These are phyloP conservation scores for Termitomyces sp. DNA, from an alignment of 768 basidiomycete species.

Conservation along the genomic window DNA sequence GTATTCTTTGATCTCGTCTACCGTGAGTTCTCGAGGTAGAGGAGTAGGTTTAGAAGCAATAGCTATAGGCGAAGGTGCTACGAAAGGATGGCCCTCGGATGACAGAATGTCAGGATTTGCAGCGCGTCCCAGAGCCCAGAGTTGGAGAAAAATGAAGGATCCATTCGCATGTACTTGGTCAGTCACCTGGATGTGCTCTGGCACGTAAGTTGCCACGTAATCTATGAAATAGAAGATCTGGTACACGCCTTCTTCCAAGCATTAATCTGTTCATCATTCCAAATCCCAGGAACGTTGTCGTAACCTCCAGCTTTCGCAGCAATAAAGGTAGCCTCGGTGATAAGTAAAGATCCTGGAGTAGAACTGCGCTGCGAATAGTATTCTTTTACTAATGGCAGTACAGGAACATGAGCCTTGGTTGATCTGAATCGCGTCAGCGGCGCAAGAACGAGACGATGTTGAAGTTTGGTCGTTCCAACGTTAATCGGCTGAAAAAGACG, in stretches of 20 bases:
- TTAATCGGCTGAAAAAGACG: slow-evolving; percentile 34
- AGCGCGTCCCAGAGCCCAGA: slow-evolving; percentile 44
- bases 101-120: slow-evolving; percentile 27
- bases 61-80: slow-evolving; percentile 7
- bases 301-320: slow-evolving; percentile 43
- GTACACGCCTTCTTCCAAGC: slow-evolving; percentile 48
- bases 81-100: slow-evolving; percentile 20
- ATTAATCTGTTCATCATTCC: slow-evolving; percentile 50
- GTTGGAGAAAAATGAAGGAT: slow-evolving; percentile 38
- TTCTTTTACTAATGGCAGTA: slow-evolving; percentile 22
- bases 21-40: slow-evolving; percentile 38
- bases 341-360: slow-evolving; percentile 33
- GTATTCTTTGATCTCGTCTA: slow-evolving; percentile 44
- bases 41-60: slow-evolving; percentile 26
- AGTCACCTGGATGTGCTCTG: slow-evolving; percentile 32
- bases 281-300: slow-evolving; percentile 55
- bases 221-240: background rate
- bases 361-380: slow-evolving; percentile 32
- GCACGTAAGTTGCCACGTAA: background rate
- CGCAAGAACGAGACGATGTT: slow-evolving; percentile 43
- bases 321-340: slow-evolving; percentile 44
- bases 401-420: slow-evolving; percentile 19
- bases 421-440: slow-evolving; percentile 15
- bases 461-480: slow-evolving; percentile 28
- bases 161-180: slow-evolving; percentile 49